Evolutionary conservation across 1,284 basidiomycete genomes (phyloP), one percentile per base, ranked within the genome.

Genomic region (Trametes versicolor): DNA sequence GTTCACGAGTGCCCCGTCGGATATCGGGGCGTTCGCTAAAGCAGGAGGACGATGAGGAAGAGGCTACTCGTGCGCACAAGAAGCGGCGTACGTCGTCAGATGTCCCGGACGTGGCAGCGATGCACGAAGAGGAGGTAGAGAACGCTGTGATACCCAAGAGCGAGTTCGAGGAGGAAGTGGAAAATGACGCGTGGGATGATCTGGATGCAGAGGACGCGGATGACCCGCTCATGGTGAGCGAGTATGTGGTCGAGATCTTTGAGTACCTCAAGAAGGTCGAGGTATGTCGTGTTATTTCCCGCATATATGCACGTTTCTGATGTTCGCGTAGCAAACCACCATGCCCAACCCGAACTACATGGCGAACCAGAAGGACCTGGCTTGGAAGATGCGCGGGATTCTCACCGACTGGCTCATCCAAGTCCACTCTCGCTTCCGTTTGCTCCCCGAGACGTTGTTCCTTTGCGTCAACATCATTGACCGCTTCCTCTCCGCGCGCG

Each of bases 401-500:
- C 87, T 99, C 37, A 92, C 93, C 67, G 97, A 99, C 83, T 99
- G 97, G 98, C 86, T 99, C 65, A 92, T 99, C 70, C 96, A 99
- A 80, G 93, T 98, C 25, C 97, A 99, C 78, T 86, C 90, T 70
- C 95, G 96, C 72, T 98, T 99, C 85, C 92, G 92, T 64, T 87
- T 99, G 21, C 85, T 98, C 9, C 96, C 97, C 10, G 97, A 99
- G 81, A 99, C 97, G 0, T 89, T 99, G 56, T 99, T 97, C 83
- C 88, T 99, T 64, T 92, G 93, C 69, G 85, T 95, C 75, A 99
- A 99, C 84, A 91, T 99, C 74, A 93, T 99, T 74, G 98, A 99
- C 80, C 95, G 97, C 58, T 98, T 99, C 86, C 88, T 99, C 29
- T 96, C 95, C 2, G 84, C 89, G 1, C 93, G 96, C 8, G 90